Conservation (phyloP, 2,329 filamentous ascomycete species). For the Epichloe bromicola region DNA sequence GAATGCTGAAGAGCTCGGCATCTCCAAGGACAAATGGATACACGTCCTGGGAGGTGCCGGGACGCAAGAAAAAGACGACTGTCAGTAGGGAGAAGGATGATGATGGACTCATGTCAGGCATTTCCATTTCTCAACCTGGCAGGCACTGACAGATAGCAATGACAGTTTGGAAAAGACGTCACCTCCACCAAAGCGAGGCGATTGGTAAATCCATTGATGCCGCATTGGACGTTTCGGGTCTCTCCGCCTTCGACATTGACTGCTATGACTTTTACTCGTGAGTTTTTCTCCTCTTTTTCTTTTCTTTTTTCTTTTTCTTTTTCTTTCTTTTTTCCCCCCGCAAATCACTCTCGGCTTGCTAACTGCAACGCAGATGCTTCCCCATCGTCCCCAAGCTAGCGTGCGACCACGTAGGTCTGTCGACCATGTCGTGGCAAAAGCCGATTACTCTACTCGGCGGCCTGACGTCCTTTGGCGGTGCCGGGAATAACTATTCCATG, state of each 20-base stretch:
- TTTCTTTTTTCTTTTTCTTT: too few relatives aligned
- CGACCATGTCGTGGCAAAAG: slow-evolving; percentile 30
- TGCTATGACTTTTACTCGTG: slow-evolving; percentile 52
- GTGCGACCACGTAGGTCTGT: slow-evolving; percentile 43
- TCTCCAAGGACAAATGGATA: slow-evolving; percentile 45
- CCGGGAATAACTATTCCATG: slow-evolving; percentile 60
- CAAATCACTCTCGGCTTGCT: neutral
- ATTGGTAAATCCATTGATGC: slow-evolving; percentile 45
- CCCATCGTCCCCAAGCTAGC: slow-evolving; percentile 58
- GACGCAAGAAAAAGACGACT: slow-evolving; percentile 42
- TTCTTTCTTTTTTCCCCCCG: neutral
- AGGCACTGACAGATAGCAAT: neutral
- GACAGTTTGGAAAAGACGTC: slow-evolving; percentile 47
- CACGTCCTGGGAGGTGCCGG: slow-evolving; percentile 53
- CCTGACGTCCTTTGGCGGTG: slow-evolving; percentile 55
- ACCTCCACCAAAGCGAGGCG: slow-evolving; percentile 43
- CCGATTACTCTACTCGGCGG: slow-evolving; percentile 51
- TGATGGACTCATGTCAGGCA: too few relatives aligned
- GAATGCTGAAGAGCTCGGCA: slow-evolving; percentile 38
- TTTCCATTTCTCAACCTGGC: too few relatives aligned
- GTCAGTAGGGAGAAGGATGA: slow-evolving; percentile 15
- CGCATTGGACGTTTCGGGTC: slow-evolving; percentile 32
- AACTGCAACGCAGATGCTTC: slow-evolving; percentile 40
- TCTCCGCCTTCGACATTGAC: slow-evolving; percentile 40
- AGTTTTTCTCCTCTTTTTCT: neutral